Evolutionary conservation across 768 basidiomycete genomes (phyloP), one percentile per base, ranked within the genome.

Genomic region (Termitomyces eurrhizus): DNA sequence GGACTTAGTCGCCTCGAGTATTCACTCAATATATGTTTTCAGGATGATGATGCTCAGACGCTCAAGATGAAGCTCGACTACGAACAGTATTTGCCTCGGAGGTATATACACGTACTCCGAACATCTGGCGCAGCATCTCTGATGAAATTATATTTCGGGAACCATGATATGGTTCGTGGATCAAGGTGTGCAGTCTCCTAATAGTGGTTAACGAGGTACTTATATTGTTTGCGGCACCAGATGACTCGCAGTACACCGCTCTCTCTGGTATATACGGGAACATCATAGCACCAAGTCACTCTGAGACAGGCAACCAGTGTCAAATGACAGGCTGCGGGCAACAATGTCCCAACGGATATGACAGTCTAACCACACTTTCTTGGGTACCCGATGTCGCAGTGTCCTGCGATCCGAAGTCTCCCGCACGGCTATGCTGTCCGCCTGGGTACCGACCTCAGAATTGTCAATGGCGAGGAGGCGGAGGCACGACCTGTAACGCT

Each of bases 31-130:
- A 9, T 18, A 35, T 51, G 29, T 52, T 52, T 36, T 12, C 8
- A 52, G 24, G 66, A 68, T 37, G 65, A 66, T 36, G 60, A 66
- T 53, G 32, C 37, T 21, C 60, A 66, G 51, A 66, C 65, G 14
- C 57, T 66, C 33, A 32, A 62, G 46, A 62, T 66, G 65, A 66
- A 66, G 52, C 35, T 66, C 35, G 56, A 65, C 53, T 66, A 65
- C 65, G 5, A 66, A 66, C 35, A 39, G 56, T 16, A 50, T 55
- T 46, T 66, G 65, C 53, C 65, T 66, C 18, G 65, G 65, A n/a
- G 51, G 51, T 52, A 21, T 33, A 13, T 18, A 36, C 51, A 35
- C 18, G 51, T 7, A 18, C 8, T 21, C 18, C 21, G 16, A 35
- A 52, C 35, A 36, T 52, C 16, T 32, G 21, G 33, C 33, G 21